Conservation (phyloP, 441 rosid species). For the Corymbia citriodora region DNA sequence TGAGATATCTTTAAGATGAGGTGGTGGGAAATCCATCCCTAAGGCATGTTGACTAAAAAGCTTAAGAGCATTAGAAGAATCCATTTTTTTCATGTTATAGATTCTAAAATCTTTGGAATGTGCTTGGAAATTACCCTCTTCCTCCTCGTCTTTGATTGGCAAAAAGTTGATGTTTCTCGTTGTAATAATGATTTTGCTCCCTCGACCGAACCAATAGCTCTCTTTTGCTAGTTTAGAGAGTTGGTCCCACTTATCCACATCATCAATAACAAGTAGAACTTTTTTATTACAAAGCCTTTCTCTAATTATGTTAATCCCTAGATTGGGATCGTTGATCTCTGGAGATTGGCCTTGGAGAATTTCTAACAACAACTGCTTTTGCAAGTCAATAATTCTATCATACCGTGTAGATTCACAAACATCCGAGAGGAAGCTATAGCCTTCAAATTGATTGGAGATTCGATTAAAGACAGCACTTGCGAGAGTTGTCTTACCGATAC, state of each 20-base stretch:
- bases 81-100: background rate
- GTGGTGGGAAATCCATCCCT: background rate
- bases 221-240: background rate
- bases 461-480: background rate
- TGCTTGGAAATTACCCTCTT: background rate
- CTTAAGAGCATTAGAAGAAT: background rate
- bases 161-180: background rate
- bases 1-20: background rate
- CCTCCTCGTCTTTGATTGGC: background rate
- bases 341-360: background rate
- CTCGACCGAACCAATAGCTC: background rate
- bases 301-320: background rate
- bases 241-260: background rate
- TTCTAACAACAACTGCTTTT: background rate
- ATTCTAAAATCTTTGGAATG: background rate
- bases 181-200: background rate
- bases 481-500: background rate
- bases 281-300: background rate
- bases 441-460: background rate
- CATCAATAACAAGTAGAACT: background rate
- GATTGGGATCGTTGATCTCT: fast-evolving
- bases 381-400: background rate
- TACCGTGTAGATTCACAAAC: fast-evolving
- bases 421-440: background rate
- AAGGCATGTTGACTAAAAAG: background rate